A percentile compares a stretch with the other conserved stretches of the same genome.
Conservation (phyloP, 1,284 basidiomycete species). For the Pisolithus thermaeus region DNA sequence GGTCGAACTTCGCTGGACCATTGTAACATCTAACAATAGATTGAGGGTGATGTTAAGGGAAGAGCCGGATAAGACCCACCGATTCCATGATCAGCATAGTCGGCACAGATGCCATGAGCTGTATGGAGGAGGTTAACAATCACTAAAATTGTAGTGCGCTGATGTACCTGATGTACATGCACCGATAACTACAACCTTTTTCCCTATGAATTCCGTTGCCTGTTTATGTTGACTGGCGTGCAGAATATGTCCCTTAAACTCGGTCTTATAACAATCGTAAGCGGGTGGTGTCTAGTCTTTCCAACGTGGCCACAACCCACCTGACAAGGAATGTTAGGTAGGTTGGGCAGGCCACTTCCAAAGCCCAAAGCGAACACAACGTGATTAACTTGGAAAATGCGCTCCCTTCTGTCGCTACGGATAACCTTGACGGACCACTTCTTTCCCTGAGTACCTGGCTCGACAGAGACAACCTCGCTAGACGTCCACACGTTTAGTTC, state of each 20-base stretch:
- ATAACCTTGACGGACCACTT: conserved; percentile 51
- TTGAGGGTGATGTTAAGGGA: not conserved
- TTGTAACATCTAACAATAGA: conserved; percentile 43
- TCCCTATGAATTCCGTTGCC: conserved; percentile 44
- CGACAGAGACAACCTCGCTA: conserved; percentile 34
- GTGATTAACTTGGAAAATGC: conserved; percentile 31
- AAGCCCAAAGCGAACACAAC: conserved; percentile 38
- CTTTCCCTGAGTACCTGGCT: conserved; percentile 35
- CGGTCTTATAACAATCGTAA: conserved; percentile 27
- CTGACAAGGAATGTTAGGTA: conserved; percentile 27
- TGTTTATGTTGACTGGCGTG: conserved; percentile 48
- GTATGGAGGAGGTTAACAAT: not conserved
- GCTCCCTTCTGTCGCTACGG: conserved; percentile 20
- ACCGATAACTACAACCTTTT: conserved; percentile 55
- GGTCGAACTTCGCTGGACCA: conserved; percentile 58
- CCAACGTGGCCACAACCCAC: not conserved
- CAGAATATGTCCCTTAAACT: conserved; percentile 46
- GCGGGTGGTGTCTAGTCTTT: not conserved
- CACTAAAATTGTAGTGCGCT: not conserved
- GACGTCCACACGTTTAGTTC: conserved; percentile 66
- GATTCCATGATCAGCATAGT: conserved; percentile 25
- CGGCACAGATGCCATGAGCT: conserved; percentile 27
- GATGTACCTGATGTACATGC: conserved; percentile 47
- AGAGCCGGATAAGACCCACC: conserved; percentile 8
- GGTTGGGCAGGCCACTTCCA: conserved; percentile 27